These are phyloP conservation scores for Catharanthus roseus DNA, from an alignment of 257 asterid species.

Conservation along the genomic window DNA sequence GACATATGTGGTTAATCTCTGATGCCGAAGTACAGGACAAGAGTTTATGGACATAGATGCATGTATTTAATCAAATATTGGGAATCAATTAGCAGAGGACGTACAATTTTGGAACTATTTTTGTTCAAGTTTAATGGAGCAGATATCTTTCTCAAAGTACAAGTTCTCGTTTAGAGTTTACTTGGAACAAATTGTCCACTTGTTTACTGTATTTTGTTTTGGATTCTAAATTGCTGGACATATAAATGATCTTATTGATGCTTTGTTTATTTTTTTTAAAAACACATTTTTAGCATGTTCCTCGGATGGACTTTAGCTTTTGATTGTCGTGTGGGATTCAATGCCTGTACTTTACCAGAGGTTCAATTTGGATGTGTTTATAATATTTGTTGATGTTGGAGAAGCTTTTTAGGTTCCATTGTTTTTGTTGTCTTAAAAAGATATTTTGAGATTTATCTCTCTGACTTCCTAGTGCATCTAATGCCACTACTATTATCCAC, in stretches of 20 bases:
- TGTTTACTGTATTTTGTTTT: neutral
- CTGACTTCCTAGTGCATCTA: neutral
- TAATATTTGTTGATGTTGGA: neutral
- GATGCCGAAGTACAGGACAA: neutral
- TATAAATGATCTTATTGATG: too few species aligned
- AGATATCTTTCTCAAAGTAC: too few species aligned
- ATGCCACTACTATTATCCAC: slow-evolving; percentile 25
- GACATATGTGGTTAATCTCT: neutral
- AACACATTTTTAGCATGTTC: neutral
- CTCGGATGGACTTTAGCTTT: neutral
- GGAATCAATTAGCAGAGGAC: neutral
- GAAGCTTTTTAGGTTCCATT: neutral
- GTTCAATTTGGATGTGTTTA: neutral
- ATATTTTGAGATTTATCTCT: neutral
- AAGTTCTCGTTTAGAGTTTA: too few species aligned
- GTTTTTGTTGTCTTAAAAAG: neutral
- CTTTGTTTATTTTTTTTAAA: too few species aligned
- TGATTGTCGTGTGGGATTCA: neutral
- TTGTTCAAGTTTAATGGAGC: too few species aligned
- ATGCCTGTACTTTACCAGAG: neutral
- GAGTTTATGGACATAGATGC: neutral
- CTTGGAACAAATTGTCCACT: neutral
- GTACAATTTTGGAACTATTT: neutral
- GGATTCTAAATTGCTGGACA: neutral
- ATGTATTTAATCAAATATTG: neutral